A percentile compares a stretch with the other conserved stretches of the same genome.
Conservation (phyloP, 1,284 basidiomycete species). For the Malassezia psittaci region DNA sequence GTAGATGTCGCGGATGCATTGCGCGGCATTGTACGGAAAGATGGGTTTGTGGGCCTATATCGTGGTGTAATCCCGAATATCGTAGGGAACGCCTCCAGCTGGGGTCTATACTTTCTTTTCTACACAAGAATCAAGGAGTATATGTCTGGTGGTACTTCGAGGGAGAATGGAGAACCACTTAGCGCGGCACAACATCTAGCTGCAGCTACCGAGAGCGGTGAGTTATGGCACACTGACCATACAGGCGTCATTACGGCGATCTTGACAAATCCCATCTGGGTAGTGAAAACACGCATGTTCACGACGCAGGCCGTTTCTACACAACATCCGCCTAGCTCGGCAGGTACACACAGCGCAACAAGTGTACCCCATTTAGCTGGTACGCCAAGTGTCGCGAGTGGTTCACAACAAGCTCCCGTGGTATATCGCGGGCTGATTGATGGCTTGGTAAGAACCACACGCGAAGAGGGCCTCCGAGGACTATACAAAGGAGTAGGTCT, state of each 20-base stretch:
- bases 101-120: slow-evolving; percentile 98
- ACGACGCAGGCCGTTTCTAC: slow-evolving; percentile 60
- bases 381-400: not conserved
- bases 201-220: slow-evolving; percentile 73
- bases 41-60: slow-evolving; percentile 80
- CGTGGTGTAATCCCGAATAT: slow-evolving; percentile 82
- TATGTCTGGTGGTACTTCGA: slow-evolving; percentile 27
- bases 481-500: slow-evolving; percentile 79
- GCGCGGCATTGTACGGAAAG: slow-evolving; percentile 61
- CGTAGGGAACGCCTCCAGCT: slow-evolving; percentile 89
- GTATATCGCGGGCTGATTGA: slow-evolving; percentile 33
- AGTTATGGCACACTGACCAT: not conserved
- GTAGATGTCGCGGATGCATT: slow-evolving; percentile 67
- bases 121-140: slow-evolving; percentile 71
- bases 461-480: slow-evolving; percentile 61
- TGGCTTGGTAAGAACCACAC: slow-evolving; percentile 29
- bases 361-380: slow-evolving; percentile 9
- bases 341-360: slow-evolving; percentile 7
- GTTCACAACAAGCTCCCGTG: slow-evolving; percentile 11
- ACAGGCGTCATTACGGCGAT: slow-evolving; percentile 74
- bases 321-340: slow-evolving; percentile 1
- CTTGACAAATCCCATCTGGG: slow-evolving; percentile 96
- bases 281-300: slow-evolving; percentile 95
- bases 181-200: slow-evolving; percentile 72
- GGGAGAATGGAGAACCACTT: slow-evolving; percentile 48